A percentile compares a stretch with the other conserved stretches of the same genome.
phyloP scores from a whole-genome alignment of 768 basidiomycete genomes.

The Hemileccinum rubropunctum region DNA sequence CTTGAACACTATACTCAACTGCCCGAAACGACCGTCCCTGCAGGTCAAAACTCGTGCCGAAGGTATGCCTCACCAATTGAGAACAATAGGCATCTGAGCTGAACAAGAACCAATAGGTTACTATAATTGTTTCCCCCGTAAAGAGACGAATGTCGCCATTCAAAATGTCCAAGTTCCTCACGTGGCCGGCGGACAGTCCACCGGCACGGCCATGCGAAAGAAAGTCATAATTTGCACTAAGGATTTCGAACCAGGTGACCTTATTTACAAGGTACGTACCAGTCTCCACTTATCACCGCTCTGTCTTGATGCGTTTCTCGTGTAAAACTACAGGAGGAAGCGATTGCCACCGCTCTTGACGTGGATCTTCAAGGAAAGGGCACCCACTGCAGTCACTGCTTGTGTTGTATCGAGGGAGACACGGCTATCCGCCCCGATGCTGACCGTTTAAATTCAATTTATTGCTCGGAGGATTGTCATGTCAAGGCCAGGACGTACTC shows the following conservation, averaged over 20 bases:
- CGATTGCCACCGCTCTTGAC: slow-evolving; percentile 70
- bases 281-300: neutral
- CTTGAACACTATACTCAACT: slow-evolving; percentile 11
- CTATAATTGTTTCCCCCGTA: slow-evolving; percentile 74
- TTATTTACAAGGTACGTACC: slow-evolving; percentile 66
- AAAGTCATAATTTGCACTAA: slow-evolving; percentile 62
- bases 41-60: slow-evolving; percentile 67
- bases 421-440: slow-evolving; percentile 43
- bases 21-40: slow-evolving; percentile 14
- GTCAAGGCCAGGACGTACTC: slow-evolving; percentile 53
- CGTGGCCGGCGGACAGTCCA: slow-evolving; percentile 12
- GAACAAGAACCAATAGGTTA: slow-evolving; percentile 51
- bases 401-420: slow-evolving; percentile 52
- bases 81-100: slow-evolving; percentile 11
- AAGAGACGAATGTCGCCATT: slow-evolving; percentile 65
- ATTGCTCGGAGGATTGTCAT: slow-evolving; percentile 74
- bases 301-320: slow-evolving; percentile 5
- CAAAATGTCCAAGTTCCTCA: slow-evolving; percentile 33
- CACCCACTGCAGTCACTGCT: slow-evolving; percentile 71
- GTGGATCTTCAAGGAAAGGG: slow-evolving; percentile 65
- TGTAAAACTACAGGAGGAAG: slow-evolving; percentile 56
- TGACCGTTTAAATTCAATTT: slow-evolving; percentile 57
- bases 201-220: slow-evolving; percentile 32
- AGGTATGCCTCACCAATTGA: slow-evolving; percentile 56
- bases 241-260: slow-evolving; percentile 67